Base-by-base conservation (phyloP, 192 early-diverging fungal species). In the Anaeromyces robustus region DNA sequence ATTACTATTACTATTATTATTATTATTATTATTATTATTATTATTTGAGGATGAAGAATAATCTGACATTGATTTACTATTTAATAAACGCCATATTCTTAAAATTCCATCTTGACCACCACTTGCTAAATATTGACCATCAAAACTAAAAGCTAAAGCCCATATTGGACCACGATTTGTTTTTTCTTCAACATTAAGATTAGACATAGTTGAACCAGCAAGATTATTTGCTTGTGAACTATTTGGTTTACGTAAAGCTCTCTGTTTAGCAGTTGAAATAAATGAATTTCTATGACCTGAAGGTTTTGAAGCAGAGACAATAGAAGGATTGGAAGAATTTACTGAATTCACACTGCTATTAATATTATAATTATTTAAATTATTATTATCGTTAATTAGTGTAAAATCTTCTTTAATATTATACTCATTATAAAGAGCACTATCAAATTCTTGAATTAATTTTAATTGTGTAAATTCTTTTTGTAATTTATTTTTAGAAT, bases 91-190 rank as follows among this genome's bases (percentile, higher is more conserved):
- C 94, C 94, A 96, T 4, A 95, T 86, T 32, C 90, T 82, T 31
- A 96, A 82, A n/a, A 92, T 80, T 78, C 88, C 89, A 85, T 92
- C 90, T 83, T 95, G 92, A 30, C 94, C 92, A 80, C 92, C 95
- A 13, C 87, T 86, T n/a, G 94, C 95, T 80, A 96, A 79, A 82
- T 93, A 96, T 81, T 85, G 84, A 29, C 94, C 94, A 86, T 91
- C 91, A 32, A 89, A 87, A 83, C 93, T 95, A 81, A 95, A 96
- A 78, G 92, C 86, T 85, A 94, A 84, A 12, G 90, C 84, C 93
- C 94, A 96, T 31, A 95, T 84, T 0, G 93, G 84, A n/a, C 52
- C 52, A n/a, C 28, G 22, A n/a, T 68, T 52, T 22, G 7, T 18
- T 22, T 52, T 68, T n/a, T n/a, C 52, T 9, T 68, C 52, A n/a